Base-by-base conservation (phyloP, 768 basidiomycete genomes). In the Tylopilus balloui region DNA sequence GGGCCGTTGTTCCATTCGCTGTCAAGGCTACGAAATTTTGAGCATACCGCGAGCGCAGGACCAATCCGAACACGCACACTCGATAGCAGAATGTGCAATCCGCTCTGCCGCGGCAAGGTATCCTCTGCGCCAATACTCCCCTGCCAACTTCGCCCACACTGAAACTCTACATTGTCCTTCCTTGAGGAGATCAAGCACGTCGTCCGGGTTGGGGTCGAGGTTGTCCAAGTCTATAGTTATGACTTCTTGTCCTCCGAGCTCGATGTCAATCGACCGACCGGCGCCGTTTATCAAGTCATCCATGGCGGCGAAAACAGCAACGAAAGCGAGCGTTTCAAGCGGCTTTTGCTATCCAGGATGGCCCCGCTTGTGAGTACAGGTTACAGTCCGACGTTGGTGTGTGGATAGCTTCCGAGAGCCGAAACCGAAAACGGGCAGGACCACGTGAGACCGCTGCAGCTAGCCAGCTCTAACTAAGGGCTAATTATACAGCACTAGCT, bases 201-300 rank as follows among this genome's bases (percentile, higher is more conserved):
- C 85, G 52, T 85, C 81, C 7, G 85, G 81, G 59, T 80, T 83
- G 4, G 83, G 82, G 66, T 90, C 87, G 43, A 98, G 83, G 58
- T 85, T 73, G 72, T 90, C 88, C 32, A 97, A 78, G 73, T 95
- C 89, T 51, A 97, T 84, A 19, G 88, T 87, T 51, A 94, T 87
- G 62, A 89, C 80, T 69, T 94, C 92, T 67, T 88, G 85, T 7
- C 84, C 80, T 31, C 84, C 84, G 6, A 90, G 75, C 60, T 89
- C 88, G 57, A 91, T 88, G 66, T 88, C 84, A 42, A 88, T 76
- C 5, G 82, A 70, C 43, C 71, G 57, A 28, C 57, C 61, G 32
- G 42, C 13, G 5, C 47, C 24, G 21, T 43, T 53, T 17, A 46
- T 34, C 36, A 42, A 10, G 11, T 36, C 35, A 17, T 36, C 57